phyloP scores from a whole-genome alignment of 129 eudicot genomes.

The Artemisia argyi region DNA sequence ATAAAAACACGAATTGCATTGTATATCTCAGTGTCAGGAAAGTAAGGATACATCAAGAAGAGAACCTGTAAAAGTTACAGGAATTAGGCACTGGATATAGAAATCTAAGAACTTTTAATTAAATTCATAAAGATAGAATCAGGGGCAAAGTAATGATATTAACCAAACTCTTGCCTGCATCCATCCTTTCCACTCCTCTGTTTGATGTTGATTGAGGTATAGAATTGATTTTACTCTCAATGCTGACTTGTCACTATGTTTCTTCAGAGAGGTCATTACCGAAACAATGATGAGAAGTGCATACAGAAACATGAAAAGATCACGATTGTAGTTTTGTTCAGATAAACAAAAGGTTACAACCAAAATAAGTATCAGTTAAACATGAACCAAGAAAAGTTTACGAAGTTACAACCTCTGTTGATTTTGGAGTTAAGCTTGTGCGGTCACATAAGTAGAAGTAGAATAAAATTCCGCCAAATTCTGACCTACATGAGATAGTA shows the following conservation, averaged over 20 bases:
- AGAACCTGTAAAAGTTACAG: constrained; percentile 57
- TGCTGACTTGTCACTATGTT: constrained; percentile 86
- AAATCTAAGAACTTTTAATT: background rate
- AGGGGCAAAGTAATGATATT: background rate
- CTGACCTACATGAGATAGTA: constrained; percentile 63
- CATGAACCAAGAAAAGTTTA: background rate
- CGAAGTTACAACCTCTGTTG: constrained; percentile 60
- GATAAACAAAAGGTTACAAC: constrained; percentile 17
- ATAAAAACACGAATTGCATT: constrained; percentile 87
- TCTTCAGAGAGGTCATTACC: constrained; percentile 87
- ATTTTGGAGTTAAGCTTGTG: constrained; percentile 67
- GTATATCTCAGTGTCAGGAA: constrained; percentile 66
- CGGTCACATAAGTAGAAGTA: constrained; percentile 98
- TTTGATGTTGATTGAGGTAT: constrained; percentile 90
- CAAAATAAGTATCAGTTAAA: background rate
- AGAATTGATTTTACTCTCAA: constrained; percentile 80
- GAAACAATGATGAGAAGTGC: constrained; percentile 75
- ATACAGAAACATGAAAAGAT: constrained; percentile 79
- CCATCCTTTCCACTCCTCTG: constrained; percentile 99
- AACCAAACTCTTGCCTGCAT: constrained; percentile 74
- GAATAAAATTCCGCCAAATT: constrained; percentile 82
- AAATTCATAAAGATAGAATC: constrained; percentile 11
- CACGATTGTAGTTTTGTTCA: constrained; percentile 86
- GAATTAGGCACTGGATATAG: background rate
- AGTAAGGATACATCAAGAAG: constrained; percentile 27